Conservation (phyloP, 202 grass and related monocot genomes). For the Setaria italica region DNA sequence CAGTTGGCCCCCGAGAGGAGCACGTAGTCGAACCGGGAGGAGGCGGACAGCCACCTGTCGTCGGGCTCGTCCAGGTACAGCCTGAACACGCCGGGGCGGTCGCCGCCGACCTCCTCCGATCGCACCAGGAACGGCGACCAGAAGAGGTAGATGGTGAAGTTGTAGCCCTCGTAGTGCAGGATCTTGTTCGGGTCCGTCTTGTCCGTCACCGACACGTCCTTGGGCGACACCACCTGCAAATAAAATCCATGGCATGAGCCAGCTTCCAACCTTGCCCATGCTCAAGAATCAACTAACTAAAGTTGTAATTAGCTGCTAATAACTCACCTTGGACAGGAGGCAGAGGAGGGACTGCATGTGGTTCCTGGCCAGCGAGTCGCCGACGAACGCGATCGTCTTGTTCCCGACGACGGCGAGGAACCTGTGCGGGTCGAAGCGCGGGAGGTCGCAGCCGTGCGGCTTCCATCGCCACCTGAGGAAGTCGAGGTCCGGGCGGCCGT, state of each 20-base stretch:
- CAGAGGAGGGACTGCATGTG: slow-evolving; percentile 76
- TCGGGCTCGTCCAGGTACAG: slow-evolving; percentile 77
- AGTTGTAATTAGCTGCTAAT: not conserved
- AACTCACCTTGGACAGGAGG: slow-evolving; percentile 63
- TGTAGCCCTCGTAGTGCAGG: slow-evolving; percentile 54
- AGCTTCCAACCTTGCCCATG: not conserved
- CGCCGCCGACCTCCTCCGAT: slow-evolving; percentile 32
- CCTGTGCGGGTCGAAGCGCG: slow-evolving; percentile 53
- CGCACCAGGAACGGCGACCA: slow-evolving; percentile 76
- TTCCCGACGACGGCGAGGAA: slow-evolving; percentile 56
- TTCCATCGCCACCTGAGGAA: slow-evolving; percentile 75
- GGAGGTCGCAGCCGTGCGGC: slow-evolving; percentile 58
- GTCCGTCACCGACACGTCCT: slow-evolving; percentile 40
- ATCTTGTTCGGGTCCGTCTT: slow-evolving; percentile 45
- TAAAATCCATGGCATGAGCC: not conserved
- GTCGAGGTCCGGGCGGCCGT: slow-evolving; percentile 61
- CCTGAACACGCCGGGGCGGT: slow-evolving; percentile 31
- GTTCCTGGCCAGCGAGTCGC: slow-evolving; percentile 77
- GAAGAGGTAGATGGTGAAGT: slow-evolving; percentile 65
- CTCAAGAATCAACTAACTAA: not conserved
- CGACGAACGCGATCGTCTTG: slow-evolving; percentile 65
- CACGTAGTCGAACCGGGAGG: slow-evolving; percentile 59
- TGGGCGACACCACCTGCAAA: slow-evolving; percentile 52
- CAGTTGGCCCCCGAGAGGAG: slow-evolving; percentile 73
- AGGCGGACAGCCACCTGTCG: slow-evolving; percentile 48